Percentiles rank a stretch among this genome's conserved stretches.
These are phyloP conservation scores for Tremellales sp. DNA, from an alignment of 1,284 basidiomycete genomes.

Conservation along the genomic window DNA sequence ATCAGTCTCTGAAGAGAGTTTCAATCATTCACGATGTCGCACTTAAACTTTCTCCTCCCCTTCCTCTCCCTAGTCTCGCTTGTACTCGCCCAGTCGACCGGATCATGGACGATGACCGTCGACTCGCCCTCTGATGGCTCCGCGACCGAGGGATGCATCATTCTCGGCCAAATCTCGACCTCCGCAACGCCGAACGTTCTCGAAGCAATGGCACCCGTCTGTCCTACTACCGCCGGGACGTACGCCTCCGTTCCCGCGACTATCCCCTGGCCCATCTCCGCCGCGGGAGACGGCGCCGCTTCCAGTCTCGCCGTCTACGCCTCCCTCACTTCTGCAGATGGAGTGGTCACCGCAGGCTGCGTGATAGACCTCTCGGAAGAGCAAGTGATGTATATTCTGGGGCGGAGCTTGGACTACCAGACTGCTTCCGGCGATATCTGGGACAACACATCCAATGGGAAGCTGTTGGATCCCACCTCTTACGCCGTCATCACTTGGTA, in stretches of 20 bases:
- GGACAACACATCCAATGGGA: conserved; percentile 20
- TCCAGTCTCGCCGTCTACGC: conserved; percentile 29
- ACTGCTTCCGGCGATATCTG: conserved; percentile 15
- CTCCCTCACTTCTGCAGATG: conserved; percentile 7
- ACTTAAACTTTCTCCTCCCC: background rate
- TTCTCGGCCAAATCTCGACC: conserved; percentile 24
- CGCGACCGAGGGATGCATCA: conserved; percentile 18
- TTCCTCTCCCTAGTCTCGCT: conserved; percentile 2
- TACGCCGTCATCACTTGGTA: conserved; percentile 22
- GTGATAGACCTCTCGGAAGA: conserved; percentile 26
- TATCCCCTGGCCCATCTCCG: conserved; percentile 19
- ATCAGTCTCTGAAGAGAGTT: too few relatives aligned
- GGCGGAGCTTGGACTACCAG: conserved; percentile 25
- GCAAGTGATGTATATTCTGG: conserved; percentile 32
- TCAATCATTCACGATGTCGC: background rate
- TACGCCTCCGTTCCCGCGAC: background rate
- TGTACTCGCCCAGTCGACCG: conserved; percentile 18
- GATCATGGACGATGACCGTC: conserved; percentile 11
- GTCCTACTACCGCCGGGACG: conserved; percentile 4
- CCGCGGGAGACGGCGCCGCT: conserved; percentile 18
- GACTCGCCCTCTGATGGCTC: conserved; percentile 9
- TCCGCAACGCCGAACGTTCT: conserved; percentile 18
- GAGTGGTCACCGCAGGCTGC: conserved; percentile 15
- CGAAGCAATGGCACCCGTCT: conserved; percentile 20
- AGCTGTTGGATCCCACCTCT: conserved; percentile 18